These are phyloP conservation scores for Corylus avellana DNA, from an alignment of 306 rosid genomes.

Conservation along the genomic window DNA sequence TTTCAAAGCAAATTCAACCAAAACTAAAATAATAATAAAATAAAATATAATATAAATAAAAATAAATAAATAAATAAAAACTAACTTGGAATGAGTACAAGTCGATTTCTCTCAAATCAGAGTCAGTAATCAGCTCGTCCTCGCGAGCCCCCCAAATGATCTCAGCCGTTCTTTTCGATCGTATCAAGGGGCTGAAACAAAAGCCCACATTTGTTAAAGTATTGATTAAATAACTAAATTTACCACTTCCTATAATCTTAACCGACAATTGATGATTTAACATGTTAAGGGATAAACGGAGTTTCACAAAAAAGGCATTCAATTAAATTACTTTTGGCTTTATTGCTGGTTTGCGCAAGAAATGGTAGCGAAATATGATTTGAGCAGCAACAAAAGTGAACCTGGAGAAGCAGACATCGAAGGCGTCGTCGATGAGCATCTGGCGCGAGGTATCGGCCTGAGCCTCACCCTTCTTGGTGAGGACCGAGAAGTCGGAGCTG, in stretches of 20 bases:
- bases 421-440: constrained; percentile 71
- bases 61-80: neutral
- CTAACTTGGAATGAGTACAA: constrained; percentile 90
- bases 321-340: neutral
- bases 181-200: constrained; percentile 61
- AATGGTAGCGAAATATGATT: neutral
- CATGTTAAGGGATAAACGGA: no score
- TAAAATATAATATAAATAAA: neutral
- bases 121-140: constrained; percentile 54
- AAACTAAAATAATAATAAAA: neutral
- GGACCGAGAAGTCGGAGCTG: constrained; percentile 81
- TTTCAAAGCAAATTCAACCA: neutral
- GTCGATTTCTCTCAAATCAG: constrained; percentile 81
- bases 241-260: no score
- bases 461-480: constrained; percentile 84
- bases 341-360: neutral
- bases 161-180: constrained; percentile 89
- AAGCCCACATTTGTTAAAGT: neutral
- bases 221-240: no score
- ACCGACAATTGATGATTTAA: no score
- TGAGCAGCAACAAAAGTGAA: constrained; percentile 15
- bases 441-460: constrained; percentile 88
- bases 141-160: constrained; percentile 79
- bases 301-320: neutral
- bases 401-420: constrained; percentile 88